These are phyloP conservation scores for Sabuloglossum arenarium DNA, from an alignment of 495 filamentous ascomycete genomes.

Conservation along the genomic window DNA sequence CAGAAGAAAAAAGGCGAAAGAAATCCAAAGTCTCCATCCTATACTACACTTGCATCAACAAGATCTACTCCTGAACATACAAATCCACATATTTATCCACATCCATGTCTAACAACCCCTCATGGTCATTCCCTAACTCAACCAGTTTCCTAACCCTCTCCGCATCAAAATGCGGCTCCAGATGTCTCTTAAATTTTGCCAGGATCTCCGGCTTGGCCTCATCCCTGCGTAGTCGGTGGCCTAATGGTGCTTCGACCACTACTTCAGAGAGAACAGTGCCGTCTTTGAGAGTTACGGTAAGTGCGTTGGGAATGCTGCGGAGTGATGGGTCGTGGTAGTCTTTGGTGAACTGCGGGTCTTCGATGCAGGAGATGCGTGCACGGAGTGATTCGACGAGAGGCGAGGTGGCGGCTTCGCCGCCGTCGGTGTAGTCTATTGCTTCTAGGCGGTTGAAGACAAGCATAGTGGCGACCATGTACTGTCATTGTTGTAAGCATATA, in stretches of 20 bases:
- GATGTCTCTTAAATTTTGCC: conserved; percentile 82
- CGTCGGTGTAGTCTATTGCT: conserved; percentile 81
- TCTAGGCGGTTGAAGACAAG: conserved; percentile 81
- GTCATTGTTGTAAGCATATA: conserved; percentile 6
- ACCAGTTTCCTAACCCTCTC: conserved; percentile 59
- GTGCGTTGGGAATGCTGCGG: conserved; percentile 88
- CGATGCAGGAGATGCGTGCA: conserved; percentile 80
- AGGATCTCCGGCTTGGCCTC: conserved; percentile 96
- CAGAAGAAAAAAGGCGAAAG: too few relatives aligned
- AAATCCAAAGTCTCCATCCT: too few relatives aligned
- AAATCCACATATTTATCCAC: conserved; percentile 89
- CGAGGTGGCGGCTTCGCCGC: conserved; percentile 74
- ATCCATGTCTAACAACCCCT: conserved; percentile 55
- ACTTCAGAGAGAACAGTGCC: conserved; percentile 85
- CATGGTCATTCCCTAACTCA: conserved; percentile 46
- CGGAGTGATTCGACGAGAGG: conserved; percentile 75
- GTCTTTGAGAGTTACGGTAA: conserved; percentile 84
- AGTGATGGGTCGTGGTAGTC: conserved; percentile 88
- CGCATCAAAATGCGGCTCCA: conserved; percentile 55
- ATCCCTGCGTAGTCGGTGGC: conserved; percentile 74
- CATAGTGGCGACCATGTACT: conserved; percentile 93
- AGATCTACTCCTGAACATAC: conserved; percentile 41
- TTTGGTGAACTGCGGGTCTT: conserved; percentile 80
- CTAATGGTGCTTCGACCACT: conserved; percentile 85
- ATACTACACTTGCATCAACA: too few relatives aligned